Evolutionary conservation across 2,329 filamentous ascomycete species (phyloP).

Genomic region (Diaporthe australafricana): DNA sequence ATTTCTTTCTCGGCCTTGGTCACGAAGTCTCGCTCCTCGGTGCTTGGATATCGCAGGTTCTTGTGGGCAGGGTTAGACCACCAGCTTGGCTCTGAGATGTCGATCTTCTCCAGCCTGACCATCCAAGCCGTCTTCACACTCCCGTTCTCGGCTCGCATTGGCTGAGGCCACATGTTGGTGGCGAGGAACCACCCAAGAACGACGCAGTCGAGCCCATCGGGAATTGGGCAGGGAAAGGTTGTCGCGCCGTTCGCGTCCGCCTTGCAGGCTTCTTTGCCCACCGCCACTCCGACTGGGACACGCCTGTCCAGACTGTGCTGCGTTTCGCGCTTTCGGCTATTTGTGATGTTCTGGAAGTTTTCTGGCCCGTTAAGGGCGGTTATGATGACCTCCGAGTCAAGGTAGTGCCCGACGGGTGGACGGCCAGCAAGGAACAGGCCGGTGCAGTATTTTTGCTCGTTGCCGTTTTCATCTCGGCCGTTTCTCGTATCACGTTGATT

Average conservation of each 20-base stretch:
- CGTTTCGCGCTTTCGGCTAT: neutral
- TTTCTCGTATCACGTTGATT: neutral
- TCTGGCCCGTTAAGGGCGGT: neutral
- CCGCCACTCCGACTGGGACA: neutral
- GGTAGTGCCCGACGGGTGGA: neutral
- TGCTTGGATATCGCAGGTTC: neutral
- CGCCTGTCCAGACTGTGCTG: neutral
- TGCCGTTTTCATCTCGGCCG: neutral
- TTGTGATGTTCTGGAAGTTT: neutral
- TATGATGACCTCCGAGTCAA: conserved; percentile 16
- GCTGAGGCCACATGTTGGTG: conserved; percentile 23
- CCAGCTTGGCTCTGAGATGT: conserved; percentile 10
- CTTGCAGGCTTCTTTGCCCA: neutral
- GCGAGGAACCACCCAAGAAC: conserved; percentile 12
- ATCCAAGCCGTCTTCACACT: neutral
- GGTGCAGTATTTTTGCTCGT: neutral
- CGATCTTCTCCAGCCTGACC: conserved; percentile 19
- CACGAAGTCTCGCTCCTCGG: neutral
- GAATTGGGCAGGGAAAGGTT: conserved; percentile 10
- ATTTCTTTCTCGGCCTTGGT: neutral
- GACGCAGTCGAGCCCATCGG: conserved; percentile 6
- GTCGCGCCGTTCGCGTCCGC: neutral
- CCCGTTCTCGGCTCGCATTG: neutral
- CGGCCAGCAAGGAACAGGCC: conserved; percentile 7
- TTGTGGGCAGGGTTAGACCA: conserved; percentile 1